Conservation (phyloP, 768 basidiomycete species). For the Xerocomus spinulosus region DNA sequence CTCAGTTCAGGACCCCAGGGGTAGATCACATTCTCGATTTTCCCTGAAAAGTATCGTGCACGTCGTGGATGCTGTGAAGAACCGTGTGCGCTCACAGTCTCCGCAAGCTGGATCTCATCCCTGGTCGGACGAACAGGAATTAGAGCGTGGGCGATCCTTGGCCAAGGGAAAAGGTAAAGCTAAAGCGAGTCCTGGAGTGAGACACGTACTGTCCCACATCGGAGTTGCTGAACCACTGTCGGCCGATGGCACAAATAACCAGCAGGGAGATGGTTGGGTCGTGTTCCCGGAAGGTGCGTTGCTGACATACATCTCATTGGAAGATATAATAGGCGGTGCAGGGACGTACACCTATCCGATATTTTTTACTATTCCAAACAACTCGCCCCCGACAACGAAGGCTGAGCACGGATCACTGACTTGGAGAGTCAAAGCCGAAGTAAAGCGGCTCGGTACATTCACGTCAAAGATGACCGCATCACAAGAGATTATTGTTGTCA, state of each 20-base stretch:
- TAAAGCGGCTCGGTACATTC: slow-evolving; percentile 78
- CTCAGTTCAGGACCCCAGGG: slow-evolving; percentile 25
- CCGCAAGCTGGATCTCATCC: slow-evolving; percentile 20
- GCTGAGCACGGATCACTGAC: slow-evolving; percentile 71
- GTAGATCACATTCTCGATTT: slow-evolving; percentile 44
- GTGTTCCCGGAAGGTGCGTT: slow-evolving; percentile 78
- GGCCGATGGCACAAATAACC: slow-evolving; percentile 23
- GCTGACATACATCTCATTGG: slow-evolving; percentile 11
- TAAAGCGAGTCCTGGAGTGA: neutral
- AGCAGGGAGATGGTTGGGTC: slow-evolving; percentile 61
- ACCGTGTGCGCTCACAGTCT: slow-evolving; percentile 47
- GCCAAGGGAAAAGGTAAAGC: slow-evolving; percentile 30
- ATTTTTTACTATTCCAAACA: slow-evolving; percentile 78
- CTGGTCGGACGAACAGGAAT: slow-evolving; percentile 4
- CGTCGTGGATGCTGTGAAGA: slow-evolving; percentile 41
- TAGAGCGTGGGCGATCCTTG: slow-evolving; percentile 28
- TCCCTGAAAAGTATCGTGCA: slow-evolving; percentile 51
- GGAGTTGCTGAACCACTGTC: slow-evolving; percentile 29
- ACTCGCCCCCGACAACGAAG: slow-evolving; percentile 71
- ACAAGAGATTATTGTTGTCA: slow-evolving; percentile 71
- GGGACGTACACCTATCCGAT: slow-evolving; percentile 94
- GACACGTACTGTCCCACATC: slow-evolving; percentile 19
- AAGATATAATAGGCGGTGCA: slow-evolving; percentile 50
- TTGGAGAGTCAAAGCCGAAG: slow-evolving; percentile 79
- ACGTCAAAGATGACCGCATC: slow-evolving; percentile 62